Evolutionary conservation across 768 basidiomycete genomes (phyloP), one percentile per base, ranked within the genome.

Genomic region (Phlebiopsis gigantea): DNA sequence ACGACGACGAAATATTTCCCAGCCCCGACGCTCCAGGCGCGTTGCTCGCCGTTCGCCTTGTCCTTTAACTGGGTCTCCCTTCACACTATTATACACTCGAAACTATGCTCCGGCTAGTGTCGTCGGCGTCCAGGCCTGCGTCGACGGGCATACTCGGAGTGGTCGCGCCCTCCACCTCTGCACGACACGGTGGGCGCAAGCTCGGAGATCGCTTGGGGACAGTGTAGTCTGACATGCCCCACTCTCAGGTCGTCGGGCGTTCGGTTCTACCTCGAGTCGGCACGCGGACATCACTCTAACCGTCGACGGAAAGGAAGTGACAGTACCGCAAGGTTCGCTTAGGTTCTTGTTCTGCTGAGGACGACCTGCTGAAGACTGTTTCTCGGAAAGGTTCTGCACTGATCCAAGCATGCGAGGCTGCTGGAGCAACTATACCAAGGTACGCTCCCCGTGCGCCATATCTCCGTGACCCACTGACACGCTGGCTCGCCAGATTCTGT

Each of bases 241-340:
- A 34, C 44, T 58, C 62, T 9, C 50, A 88, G 88, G 77, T 65
- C 79, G 78, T 59, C 77, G 86, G 58, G 75, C 78, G 30, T 79
- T 91, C 68, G 74, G 85, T 10, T 86, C 90, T 39, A 81, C 86
- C 1, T 79, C 87, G 17, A 70, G 78, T 57, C 77, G 81, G 56
- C 79, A 78, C 65, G 88, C 87, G 45, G 89, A 93, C 62, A 87
- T 98, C 63, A 96, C 93, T 29, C 75, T 98, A 28, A 96, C 94
- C 1, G 87, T 98, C 42, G 95, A 99, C 72, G 96, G 96, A 61
- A 97, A 95, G 73, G 89, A 94, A 75, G 94, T 99, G 21, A 94
- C 93, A 1, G 94, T 99, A 34, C 93, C 93, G 25, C 93, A 96
- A 77, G 96, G 95, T 90, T 43, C 46, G 51, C 43, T 10, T 57